Conservation (phyloP, 179 eudicot genomes). For the Silene noctiflora region DNA sequence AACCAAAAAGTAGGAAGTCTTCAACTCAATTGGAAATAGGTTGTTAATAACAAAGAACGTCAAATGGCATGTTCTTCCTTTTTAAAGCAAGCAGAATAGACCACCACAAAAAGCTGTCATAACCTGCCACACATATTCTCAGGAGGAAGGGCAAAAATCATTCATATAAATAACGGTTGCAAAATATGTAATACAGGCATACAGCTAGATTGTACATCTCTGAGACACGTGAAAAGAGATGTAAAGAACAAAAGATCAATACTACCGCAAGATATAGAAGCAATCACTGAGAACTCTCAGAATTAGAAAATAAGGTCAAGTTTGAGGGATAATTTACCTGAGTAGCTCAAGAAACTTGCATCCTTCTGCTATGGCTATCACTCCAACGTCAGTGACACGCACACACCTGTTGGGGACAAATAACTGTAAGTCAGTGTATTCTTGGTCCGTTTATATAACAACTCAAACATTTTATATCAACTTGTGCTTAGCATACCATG, state of each 20-base stretch:
- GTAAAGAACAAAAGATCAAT: neutral
- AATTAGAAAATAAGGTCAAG: neutral
- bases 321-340: conserved; percentile 40
- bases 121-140: neutral
- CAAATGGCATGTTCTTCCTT: neutral
- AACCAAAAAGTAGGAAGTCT: too few species aligned
- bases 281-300: neutral
- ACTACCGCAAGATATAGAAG: neutral
- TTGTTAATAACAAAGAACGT: neutral
- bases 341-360: conserved; percentile 70
- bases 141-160: neutral
- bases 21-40: too few species aligned
- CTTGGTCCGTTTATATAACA: neutral
- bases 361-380: conserved; percentile 64
- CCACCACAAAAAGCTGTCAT: neutral
- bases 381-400: conserved; percentile 69
- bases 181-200: conserved; percentile 1
- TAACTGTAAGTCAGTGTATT: conserved; percentile 5
- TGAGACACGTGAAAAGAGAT: neutral
- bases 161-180: neutral
- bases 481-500: conserved; percentile 52
- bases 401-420: conserved; percentile 59
- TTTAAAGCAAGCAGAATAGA: neutral
- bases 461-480: neutral
- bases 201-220: conserved; percentile 5